phyloP scores from a whole-genome alignment of 768 basidiomycete genomes.

The Boletus reticuloceps region DNA sequence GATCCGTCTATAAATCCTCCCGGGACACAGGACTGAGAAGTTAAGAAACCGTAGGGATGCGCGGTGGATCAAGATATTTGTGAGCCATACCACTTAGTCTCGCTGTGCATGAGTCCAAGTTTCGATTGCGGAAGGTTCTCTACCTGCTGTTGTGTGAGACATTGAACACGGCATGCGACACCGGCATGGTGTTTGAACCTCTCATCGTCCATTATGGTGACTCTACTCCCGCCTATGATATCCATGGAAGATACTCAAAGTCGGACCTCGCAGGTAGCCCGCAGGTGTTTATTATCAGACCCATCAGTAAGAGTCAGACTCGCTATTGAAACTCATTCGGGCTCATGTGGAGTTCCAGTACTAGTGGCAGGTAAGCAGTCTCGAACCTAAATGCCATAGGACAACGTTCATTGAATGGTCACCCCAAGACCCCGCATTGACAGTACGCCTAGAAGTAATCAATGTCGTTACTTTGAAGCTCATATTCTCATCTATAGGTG shows the following conservation, averaged over 20 bases:
- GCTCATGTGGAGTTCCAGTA: slow-evolving; percentile 6
- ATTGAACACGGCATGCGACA: slow-evolving; percentile 44
- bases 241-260: not conserved
- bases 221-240: not conserved
- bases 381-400: not conserved
- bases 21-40: not conserved
- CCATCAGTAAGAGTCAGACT: not conserved
- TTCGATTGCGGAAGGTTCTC: slow-evolving; percentile 31
- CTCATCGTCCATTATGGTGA: slow-evolving; percentile 46
- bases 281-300: not conserved
- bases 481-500: slow-evolving; percentile 28
- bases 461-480: not conserved
- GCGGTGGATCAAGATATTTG: slow-evolving; percentile 34
- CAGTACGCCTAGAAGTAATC: slow-evolving; percentile 27
- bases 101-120: not conserved
- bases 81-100: slow-evolving; percentile 19
- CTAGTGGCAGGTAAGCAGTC: slow-evolving; percentile 4
- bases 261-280: slow-evolving; percentile 27
- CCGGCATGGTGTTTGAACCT: slow-evolving; percentile 45
- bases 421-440: slow-evolving; percentile 42
- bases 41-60: not conserved
- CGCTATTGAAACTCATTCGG: slow-evolving; percentile 11
- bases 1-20: not conserved
- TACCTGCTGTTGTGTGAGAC: slow-evolving; percentile 48
- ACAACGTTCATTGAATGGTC: not conserved